Conservation (phyloP, 2,329 filamentous ascomycete species). For the Colletotrichum higginsianum region DNA sequence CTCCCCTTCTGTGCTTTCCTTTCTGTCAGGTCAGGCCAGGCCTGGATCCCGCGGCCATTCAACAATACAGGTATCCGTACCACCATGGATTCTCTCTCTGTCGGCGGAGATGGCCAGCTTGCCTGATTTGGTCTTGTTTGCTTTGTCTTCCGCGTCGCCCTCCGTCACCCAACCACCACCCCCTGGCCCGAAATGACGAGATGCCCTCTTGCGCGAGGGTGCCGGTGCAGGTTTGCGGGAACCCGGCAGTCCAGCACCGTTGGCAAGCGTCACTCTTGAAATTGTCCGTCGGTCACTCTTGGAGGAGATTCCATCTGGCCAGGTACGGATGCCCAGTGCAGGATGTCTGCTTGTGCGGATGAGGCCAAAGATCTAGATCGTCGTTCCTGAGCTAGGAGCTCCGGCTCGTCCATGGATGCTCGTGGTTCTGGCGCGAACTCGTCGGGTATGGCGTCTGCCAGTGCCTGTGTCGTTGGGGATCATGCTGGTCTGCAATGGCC, state of each 20-base stretch:
- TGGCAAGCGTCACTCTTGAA: slow-evolving; percentile 23
- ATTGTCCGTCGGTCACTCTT: background rate
- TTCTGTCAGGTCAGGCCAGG: background rate
- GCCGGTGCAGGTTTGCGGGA: slow-evolving; percentile 10
- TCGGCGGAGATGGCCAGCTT: background rate
- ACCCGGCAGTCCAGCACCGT: slow-evolving; percentile 8
- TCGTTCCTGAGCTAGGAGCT: background rate
- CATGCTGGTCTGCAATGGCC: slow-evolving; percentile 3
- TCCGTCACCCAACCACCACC: slow-evolving; percentile 13
- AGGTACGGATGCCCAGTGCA: slow-evolving; percentile 6
- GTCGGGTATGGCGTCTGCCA: slow-evolving; percentile 14
- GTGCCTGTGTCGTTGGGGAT: slow-evolving; percentile 16
- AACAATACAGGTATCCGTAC: background rate
- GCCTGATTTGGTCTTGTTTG: background rate
- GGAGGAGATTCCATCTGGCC: background rate
- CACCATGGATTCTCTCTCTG: background rate
- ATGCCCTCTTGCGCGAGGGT: background rate
- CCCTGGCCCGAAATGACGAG: slow-evolving; percentile 34
- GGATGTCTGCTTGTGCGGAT: slow-evolving; percentile 4
- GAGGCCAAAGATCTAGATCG: background rate
- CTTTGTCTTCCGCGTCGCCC: background rate
- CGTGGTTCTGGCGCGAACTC: background rate
- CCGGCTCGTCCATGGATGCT: background rate
- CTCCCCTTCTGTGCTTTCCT: background rate
- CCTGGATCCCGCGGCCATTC: background rate